Evolutionary conservation across 805 yeast species (phyloP).

Genomic region (Barnettozyma salicaria): DNA sequence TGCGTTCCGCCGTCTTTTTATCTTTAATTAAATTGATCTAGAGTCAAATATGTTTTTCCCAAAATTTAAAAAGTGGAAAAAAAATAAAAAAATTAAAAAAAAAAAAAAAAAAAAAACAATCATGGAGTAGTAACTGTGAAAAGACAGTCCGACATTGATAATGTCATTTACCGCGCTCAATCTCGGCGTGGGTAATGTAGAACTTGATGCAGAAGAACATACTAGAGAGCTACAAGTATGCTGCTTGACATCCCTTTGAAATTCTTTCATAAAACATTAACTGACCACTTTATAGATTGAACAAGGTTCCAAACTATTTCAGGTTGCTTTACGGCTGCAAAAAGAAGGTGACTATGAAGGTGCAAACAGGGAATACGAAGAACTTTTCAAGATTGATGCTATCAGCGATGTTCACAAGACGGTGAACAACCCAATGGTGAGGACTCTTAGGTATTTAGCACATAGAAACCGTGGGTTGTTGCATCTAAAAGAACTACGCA

Average conservation of each 20-base stretch:
- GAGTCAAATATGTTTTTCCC: not conserved
- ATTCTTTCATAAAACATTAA: not conserved
- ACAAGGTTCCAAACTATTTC: slow-evolving; percentile 72
- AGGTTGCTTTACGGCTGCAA: slow-evolving; percentile 61
- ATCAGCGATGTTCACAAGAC: slow-evolving; percentile 40
- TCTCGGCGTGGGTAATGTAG: slow-evolving; percentile 61
- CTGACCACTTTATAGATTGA: slow-evolving; percentile 39
- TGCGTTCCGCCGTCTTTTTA: slow-evolving; percentile 42
- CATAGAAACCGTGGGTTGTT: slow-evolving; percentile 79
- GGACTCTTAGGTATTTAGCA: slow-evolving; percentile 67
- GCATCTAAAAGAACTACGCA: slow-evolving; percentile 36
- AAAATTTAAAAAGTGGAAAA: not conserved
- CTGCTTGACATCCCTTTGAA: too few species aligned
- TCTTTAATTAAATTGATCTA: slow-evolving; percentile 13
- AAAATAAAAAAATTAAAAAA: slow-evolving; percentile 1
- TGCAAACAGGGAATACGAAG: slow-evolving; percentile 53
- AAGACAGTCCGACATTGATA: too few species aligned
- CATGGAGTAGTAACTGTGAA: slow-evolving; percentile 22
- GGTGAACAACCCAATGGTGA: slow-evolving; percentile 57
- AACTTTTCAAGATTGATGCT: slow-evolving; percentile 64
- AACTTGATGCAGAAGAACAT: slow-evolving; percentile 75
- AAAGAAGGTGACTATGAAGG: slow-evolving; percentile 39
- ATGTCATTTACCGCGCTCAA: slow-evolving; percentile 79
- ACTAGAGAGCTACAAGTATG: slow-evolving; percentile 78
- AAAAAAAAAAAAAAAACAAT: not conserved